Conservation (phyloP, 2,329 filamentous ascomycete genomes). For the Colletotrichum abscissum region DNA sequence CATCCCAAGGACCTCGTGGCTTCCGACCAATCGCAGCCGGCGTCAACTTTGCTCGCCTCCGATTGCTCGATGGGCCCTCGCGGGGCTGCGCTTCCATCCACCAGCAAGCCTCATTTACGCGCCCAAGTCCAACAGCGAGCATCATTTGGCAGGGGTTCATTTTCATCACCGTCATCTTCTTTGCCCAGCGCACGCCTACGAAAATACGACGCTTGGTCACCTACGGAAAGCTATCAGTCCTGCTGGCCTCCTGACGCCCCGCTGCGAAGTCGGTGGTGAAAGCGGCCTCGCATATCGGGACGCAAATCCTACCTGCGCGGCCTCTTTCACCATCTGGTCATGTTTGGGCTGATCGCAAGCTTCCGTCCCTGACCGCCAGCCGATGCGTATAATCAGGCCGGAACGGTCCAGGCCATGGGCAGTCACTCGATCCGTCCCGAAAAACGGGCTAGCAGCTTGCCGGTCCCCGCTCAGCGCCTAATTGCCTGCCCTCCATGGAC, state of each 20-base stretch:
- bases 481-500: constrained; percentile 1
- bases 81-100: constrained; percentile 56
- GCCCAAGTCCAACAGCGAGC: constrained; percentile 48
- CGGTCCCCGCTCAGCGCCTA: constrained; percentile 12
- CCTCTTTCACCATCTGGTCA: neutral
- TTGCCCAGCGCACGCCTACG: constrained; percentile 29
- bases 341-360: neutral
- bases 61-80: constrained; percentile 58
- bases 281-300: constrained; percentile 29
- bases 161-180: constrained; percentile 35
- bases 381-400: constrained; percentile 6
- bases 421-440: constrained; percentile 26
- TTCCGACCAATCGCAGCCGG: constrained; percentile 54
- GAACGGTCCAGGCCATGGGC: constrained; percentile 15
- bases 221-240: constrained; percentile 4
- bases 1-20: constrained; percentile 27
- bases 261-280: constrained; percentile 36
- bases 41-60: constrained; percentile 51
- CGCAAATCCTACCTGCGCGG: neutral
- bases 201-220: neutral
- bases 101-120: constrained; percentile 63
- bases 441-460: constrained; percentile 8
- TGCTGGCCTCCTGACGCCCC: constrained; percentile 50
- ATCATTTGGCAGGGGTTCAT: constrained; percentile 51
- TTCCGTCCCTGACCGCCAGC: constrained; percentile 14